Conservation (phyloP, 2,329 filamentous ascomycete genomes). For the Apiospora arundinis region DNA sequence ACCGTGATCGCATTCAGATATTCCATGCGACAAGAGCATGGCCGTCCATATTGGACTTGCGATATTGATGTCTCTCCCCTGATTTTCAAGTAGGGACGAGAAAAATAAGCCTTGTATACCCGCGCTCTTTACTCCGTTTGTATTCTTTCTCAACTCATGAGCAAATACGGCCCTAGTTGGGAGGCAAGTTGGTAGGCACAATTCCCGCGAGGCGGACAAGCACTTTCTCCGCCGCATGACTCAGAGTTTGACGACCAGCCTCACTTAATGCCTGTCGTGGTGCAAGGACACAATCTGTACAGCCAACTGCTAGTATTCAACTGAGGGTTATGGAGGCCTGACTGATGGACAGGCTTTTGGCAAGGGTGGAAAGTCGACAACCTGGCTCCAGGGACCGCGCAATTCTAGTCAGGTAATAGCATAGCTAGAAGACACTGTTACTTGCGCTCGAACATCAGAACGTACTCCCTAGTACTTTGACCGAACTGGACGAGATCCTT, state of each 20-base stretch:
- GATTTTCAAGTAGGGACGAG: not conserved
- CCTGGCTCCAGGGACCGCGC: not conserved
- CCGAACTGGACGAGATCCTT: conserved; percentile 92
- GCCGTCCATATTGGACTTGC: not conserved
- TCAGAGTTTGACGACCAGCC: conserved; percentile 8
- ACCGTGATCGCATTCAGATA: conserved; percentile 6
- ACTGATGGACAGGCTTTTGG: not conserved
- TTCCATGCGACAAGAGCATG: not conserved
- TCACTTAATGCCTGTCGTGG: not conserved
- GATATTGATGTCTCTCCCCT: not conserved
- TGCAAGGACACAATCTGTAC: not conserved
- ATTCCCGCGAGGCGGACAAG: not conserved
- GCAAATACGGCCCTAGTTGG: not conserved
- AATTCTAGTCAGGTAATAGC: not conserved
- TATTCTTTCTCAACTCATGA: not conserved
- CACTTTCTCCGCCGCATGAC: not conserved
- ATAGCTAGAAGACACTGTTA: not conserved
- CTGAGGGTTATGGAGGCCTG: not conserved
- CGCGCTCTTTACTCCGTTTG: not conserved
- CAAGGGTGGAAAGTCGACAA: not conserved
- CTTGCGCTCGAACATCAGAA: conserved; percentile 79
- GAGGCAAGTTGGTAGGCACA: not conserved
- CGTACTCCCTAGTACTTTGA: conserved; percentile 88
- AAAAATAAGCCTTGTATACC: not conserved
- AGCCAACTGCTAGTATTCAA: not conserved